phyloP scores from a whole-genome alignment of 768 basidiomycete genomes.

The Lactarius tabidus region DNA sequence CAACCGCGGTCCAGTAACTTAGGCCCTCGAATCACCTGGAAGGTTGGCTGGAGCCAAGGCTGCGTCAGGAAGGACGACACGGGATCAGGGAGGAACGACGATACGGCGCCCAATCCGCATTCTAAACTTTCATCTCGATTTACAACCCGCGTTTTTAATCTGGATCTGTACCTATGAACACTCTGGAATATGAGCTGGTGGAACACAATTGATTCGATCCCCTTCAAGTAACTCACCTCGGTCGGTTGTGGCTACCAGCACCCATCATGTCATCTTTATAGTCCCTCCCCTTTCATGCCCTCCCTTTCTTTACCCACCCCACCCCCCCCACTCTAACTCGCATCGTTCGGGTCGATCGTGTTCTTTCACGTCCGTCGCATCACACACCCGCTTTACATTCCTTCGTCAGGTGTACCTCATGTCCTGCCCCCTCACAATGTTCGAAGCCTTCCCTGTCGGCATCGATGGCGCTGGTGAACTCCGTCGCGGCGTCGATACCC shows the following conservation, averaged over 20 bases:
- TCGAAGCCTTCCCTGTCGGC: constrained; percentile 19
- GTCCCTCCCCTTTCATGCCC: constrained; percentile 10
- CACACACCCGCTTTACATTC: neutral
- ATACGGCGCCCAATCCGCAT: constrained; percentile 20
- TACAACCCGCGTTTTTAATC: constrained; percentile 14
- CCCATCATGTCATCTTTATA: constrained; percentile 25
- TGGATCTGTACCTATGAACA: constrained; percentile 19
- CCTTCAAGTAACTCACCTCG: constrained; percentile 25
- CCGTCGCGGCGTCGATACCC: constrained; percentile 12
- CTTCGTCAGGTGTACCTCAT: constrained; percentile 12
- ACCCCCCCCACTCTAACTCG: neutral
- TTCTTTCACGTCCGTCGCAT: constrained; percentile 1
- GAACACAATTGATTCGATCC: constrained; percentile 26
- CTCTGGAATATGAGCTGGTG: constrained; percentile 20
- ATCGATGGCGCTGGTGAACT: constrained; percentile 10
- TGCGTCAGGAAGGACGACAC: constrained; percentile 6
- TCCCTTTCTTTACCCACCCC: constrained; percentile 10
- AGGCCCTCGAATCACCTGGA: neutral
- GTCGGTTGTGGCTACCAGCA: constrained; percentile 26
- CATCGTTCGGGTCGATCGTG: neutral
- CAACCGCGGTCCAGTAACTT: neutral
- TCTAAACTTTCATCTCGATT: constrained; percentile 19
- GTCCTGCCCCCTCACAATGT: constrained; percentile 20
- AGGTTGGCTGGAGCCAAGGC: constrained; percentile 9
- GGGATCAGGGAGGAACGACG: constrained; percentile 14